phyloP scores from a whole-genome alignment of 148 eudicot genomes.

The Rhododendron ovatum region DNA sequence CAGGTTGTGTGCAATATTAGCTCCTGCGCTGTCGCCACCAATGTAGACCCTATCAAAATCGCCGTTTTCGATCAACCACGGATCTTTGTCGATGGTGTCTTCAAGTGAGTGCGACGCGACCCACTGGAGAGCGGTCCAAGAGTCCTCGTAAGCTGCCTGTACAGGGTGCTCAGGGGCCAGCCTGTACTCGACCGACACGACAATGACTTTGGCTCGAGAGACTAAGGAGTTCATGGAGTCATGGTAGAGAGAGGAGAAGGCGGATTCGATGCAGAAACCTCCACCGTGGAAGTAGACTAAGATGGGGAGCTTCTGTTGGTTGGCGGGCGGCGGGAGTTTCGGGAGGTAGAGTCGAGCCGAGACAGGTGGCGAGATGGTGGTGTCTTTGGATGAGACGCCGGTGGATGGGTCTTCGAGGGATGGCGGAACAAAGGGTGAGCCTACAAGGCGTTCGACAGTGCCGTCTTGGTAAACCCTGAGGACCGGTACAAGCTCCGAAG shows the following conservation, averaged over 20 bases:
- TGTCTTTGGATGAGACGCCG: slow-evolving; percentile 41
- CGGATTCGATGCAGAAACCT: slow-evolving; percentile 45
- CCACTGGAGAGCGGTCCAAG: slow-evolving; percentile 58
- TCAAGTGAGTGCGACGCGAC: slow-evolving; percentile 19
- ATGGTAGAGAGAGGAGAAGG: slow-evolving; percentile 28
- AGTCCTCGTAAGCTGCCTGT: slow-evolving; percentile 46
- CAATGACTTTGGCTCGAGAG: slow-evolving; percentile 22
- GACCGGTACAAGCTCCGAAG: slow-evolving; percentile 25
- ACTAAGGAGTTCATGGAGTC: slow-evolving; percentile 25
- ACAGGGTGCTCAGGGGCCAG: slow-evolving; percentile 54
- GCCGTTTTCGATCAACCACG: slow-evolving; percentile 37
- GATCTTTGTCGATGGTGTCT: slow-evolving; percentile 17
- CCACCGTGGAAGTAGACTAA: slow-evolving; percentile 66
- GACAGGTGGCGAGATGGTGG: slow-evolving; percentile 23
- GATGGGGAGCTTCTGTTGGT: slow-evolving; percentile 31
- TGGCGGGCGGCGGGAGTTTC: not conserved
- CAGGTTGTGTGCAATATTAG: slow-evolving; percentile 54
- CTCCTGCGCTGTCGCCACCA: slow-evolving; percentile 60
- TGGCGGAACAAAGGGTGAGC: slow-evolving; percentile 25
- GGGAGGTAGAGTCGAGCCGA: slow-evolving; percentile 50
- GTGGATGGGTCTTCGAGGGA: slow-evolving; percentile 21
- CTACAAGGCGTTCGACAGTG: slow-evolving; percentile 27
- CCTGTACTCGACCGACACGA: slow-evolving; percentile 49
- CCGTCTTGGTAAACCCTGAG: slow-evolving; percentile 43
- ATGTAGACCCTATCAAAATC: slow-evolving; percentile 31